A percentile compares a stretch with the other conserved stretches of the same genome.
Conservation (phyloP, 106 monocot genomes). For the Chionographis japonica region DNA sequence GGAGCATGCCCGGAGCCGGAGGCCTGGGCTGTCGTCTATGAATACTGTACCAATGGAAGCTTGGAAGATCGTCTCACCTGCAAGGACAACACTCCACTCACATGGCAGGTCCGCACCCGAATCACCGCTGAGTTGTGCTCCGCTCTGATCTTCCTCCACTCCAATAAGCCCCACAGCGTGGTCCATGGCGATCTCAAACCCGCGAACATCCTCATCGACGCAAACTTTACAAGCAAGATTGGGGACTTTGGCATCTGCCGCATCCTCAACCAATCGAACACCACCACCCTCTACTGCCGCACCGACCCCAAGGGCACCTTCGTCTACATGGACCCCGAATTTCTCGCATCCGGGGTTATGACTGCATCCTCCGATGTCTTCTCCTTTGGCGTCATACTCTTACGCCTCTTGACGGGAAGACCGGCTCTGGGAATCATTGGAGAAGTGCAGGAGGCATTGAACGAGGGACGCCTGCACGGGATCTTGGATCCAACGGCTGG, state of each 20-base stretch:
- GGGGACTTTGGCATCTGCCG: conserved; percentile 4
- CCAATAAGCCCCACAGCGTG: neutral
- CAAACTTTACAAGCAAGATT: conserved; percentile 1
- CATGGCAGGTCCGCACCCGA: neutral
- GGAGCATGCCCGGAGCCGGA: too few relatives aligned
- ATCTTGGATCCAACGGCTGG: conserved; percentile 46
- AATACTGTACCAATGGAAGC: too few relatives aligned
- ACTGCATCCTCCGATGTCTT: conserved; percentile 7
- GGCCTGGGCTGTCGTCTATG: too few relatives aligned
- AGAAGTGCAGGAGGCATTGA: conserved; percentile 39
- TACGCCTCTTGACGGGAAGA: conserved; percentile 38
- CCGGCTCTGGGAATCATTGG: conserved; percentile 28
- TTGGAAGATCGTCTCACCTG: too few relatives aligned
- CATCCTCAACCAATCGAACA: neutral
- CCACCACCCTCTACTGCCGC: conserved; percentile 1
- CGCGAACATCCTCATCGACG: conserved; percentile 8
- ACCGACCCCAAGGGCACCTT: conserved; percentile 9
- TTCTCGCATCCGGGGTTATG: conserved; percentile 1
- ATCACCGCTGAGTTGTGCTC: neutral
- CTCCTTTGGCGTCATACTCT: conserved; percentile 45
- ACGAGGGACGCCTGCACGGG: conserved; percentile 11
- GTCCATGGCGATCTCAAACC: conserved; percentile 5
- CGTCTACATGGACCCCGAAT: conserved; percentile 8
- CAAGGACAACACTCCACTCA: neutral
- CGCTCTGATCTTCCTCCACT: neutral